Evolutionary conservation across 768 basidiomycete genomes (phyloP).

Genomic region (Cystobasidium tubakii): DNA sequence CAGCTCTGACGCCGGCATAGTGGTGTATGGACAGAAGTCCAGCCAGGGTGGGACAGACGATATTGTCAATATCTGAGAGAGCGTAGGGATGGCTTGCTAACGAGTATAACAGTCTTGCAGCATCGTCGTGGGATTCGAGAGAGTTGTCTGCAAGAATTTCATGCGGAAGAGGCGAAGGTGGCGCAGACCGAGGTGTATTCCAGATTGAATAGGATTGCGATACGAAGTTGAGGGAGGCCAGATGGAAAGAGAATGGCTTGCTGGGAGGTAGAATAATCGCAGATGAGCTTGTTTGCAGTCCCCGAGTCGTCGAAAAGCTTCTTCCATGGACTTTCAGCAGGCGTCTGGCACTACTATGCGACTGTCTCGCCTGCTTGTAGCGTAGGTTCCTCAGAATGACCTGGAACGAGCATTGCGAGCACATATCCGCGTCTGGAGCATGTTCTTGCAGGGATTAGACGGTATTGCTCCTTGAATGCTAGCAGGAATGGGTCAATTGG

Average conservation of each 20-base stretch:
- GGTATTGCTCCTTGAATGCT: background rate
- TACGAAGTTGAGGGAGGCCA: background rate
- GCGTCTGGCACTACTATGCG: background rate
- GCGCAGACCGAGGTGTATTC: background rate
- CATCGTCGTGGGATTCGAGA: background rate
- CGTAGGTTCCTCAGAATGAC: background rate
- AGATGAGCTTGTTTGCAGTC: background rate
- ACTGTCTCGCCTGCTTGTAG: background rate
- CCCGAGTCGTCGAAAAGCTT: background rate
- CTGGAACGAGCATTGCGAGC: constrained; percentile 14
- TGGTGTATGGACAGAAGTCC: constrained; percentile 6
- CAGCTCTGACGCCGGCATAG: constrained; percentile 29
- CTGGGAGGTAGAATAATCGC: background rate
- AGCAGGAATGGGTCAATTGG: background rate
- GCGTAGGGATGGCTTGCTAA: background rate
- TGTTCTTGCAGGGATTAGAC: background rate
- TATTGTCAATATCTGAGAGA: background rate
- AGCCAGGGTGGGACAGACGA: constrained; percentile 10
- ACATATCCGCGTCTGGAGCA: constrained; percentile 10
- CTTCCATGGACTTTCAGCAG: background rate
- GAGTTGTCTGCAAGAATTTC: background rate
- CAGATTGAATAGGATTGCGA: constrained; percentile 10
- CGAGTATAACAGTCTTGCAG: background rate
- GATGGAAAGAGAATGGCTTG: background rate
- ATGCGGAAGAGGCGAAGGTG: background rate